Evolutionary conservation across 495 filamentous ascomycete species (phyloP), one percentile per base, ranked within the genome.

Genomic region (Hypoxylon fuscum): DNA sequence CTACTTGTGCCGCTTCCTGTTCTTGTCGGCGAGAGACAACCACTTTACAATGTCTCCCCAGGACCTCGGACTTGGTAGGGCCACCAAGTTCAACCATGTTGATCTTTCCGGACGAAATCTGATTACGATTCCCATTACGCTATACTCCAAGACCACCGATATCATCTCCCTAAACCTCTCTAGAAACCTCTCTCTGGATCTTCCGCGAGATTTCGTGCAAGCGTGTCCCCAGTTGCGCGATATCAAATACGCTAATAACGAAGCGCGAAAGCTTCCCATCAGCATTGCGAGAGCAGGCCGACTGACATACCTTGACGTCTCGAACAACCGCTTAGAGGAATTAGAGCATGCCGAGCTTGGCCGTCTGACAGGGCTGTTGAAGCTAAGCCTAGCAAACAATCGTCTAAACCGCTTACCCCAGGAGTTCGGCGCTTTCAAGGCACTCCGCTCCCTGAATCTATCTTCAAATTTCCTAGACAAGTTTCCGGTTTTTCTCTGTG

Each of bases 141-240:
- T 99, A 10, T 98, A 98, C 71, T 90, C 92, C 62, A 96, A 90
- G 73, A 88, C 93, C 1, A 80, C 86, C 9, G 95, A 98, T 62
- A 98, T 99, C 59, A 94, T 97, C 47, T 96, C 92, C 6, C 80
- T 99, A 27, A 97, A 98, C 68, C 77, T 99, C 22, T 97, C 94
- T 0, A 81, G 88, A 18, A 99, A 99, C 64, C 83, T 97, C 12
- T 92, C 92, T 1, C 81, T 99, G 41, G 91, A 97, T 72, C 86
- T 99, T 11, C 95, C 95, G 0, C 92, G 91, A 68, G 95, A 99
- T 74, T 99, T 99, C 74, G 94, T 99, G 44, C 91, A 96, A 68
- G 87, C 90, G 37, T 99, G 96, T 73, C 86, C 86, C 44, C 92
- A 92, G 68, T 75, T 99, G 27, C 89, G 95, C 14, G 95, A 99